Percentiles rank a stretch among this genome's conserved stretches.
These are phyloP conservation scores for Colletotrichum spinosum DNA, from an alignment of 2,329 filamentous ascomycete genomes.

Conservation along the genomic window DNA sequence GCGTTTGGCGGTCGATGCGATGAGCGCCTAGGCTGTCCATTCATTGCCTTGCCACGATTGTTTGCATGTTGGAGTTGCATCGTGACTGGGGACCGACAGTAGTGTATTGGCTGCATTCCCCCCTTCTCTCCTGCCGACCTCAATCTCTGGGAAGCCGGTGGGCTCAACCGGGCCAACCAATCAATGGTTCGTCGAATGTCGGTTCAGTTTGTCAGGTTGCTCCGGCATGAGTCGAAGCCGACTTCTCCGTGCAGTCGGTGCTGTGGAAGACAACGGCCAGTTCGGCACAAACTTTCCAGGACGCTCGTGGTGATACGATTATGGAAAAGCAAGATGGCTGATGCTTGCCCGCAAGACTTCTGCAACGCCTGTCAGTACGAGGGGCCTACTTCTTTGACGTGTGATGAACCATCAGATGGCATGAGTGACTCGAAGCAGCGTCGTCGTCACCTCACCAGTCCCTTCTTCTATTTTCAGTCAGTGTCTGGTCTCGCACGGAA, in stretches of 20 bases:
- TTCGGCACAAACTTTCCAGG: no score
- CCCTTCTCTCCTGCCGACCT: background rate
- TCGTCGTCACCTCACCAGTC: conserved; percentile 20
- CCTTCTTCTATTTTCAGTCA: background rate
- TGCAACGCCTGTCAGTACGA: background rate
- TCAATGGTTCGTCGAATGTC: conserved; percentile 29
- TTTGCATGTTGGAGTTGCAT: conserved; percentile 20
- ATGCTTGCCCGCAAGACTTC: background rate
- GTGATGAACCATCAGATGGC: conserved; percentile 17
- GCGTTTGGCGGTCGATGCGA: no score
- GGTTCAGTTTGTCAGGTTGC: conserved; percentile 3
- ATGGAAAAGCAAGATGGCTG: background rate
- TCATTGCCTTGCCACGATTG: background rate
- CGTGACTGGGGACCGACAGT: conserved; percentile 1
- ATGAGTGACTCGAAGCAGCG: conserved; percentile 4
- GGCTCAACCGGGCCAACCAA: conserved; percentile 8
- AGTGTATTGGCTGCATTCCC: no score
- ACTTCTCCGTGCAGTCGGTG: no score
- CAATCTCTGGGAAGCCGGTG: conserved; percentile 21
- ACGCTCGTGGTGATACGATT: no score
- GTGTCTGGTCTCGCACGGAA: background rate
- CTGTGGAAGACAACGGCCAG: no score
- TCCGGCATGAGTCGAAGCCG: no score
- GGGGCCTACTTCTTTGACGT: background rate
- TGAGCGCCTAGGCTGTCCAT: background rate